phyloP scores from a whole-genome alignment of 495 filamentous ascomycete species.

The Melanomma pulvis-pyrius region DNA sequence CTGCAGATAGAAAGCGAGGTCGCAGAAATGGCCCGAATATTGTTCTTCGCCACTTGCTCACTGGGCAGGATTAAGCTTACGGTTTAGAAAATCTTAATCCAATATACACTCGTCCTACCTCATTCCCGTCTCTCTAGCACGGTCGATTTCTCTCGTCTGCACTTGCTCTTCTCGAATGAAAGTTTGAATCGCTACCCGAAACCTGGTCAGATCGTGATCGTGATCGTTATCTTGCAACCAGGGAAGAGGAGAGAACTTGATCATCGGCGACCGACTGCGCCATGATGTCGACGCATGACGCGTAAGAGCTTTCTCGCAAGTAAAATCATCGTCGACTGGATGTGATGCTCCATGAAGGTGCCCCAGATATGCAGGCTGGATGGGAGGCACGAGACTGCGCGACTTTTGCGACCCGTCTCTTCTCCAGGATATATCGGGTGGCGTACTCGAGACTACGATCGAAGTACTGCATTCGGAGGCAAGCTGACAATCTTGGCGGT shows the following conservation, averaged over 20 bases:
- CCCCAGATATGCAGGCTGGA: neutral
- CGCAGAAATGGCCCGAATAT: no score
- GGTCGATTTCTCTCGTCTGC: neutral
- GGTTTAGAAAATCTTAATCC: neutral
- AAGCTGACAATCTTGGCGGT: constrained; percentile 18
- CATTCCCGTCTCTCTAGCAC: neutral
- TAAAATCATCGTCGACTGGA: neutral
- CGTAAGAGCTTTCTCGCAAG: neutral
- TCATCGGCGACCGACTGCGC: neutral
- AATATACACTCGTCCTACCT: neutral
- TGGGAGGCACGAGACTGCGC: constrained; percentile 23
- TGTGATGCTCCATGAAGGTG: constrained; percentile 3
- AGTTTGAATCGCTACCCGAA: neutral
- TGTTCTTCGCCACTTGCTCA: neutral
- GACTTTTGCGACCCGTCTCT: constrained; percentile 28
- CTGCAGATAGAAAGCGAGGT: neutral
- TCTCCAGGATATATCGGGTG: constrained; percentile 10
- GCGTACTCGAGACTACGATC: constrained; percentile 17
- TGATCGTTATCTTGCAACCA: neutral
- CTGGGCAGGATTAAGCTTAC: constrained; percentile 1
- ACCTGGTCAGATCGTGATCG: neutral
- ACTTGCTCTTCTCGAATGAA: neutral
- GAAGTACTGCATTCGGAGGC: constrained; percentile 12
- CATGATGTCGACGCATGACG: constrained; percentile 3
- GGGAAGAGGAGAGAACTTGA: neutral